Percentiles rank a stretch among this genome's conserved stretches.
Evolutionary conservation across 2,329 filamentous ascomycete species (phyloP).

Genomic region (Clarireedia hainanense): DNA sequence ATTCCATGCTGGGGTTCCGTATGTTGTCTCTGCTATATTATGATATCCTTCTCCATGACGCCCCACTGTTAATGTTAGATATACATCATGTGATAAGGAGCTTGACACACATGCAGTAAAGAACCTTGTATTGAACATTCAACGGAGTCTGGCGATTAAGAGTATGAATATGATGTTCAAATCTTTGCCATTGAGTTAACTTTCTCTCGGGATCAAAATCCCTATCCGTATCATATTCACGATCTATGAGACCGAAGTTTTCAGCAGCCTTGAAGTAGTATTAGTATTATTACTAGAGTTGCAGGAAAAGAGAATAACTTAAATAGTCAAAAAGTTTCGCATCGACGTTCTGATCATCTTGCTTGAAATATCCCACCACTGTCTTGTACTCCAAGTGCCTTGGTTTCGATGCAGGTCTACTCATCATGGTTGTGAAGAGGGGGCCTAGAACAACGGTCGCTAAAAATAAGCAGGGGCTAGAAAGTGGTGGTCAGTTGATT

Average conservation of each 20-base stretch:
- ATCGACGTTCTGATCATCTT: slow-evolving; percentile 52
- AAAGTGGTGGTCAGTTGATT: neutral
- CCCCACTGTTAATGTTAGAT: slow-evolving; percentile 36
- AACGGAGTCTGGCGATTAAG: slow-evolving; percentile 41
- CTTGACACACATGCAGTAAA: slow-evolving; percentile 37
- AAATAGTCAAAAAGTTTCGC: slow-evolving; percentile 58
- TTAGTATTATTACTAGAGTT: neutral
- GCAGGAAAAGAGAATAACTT: slow-evolving; percentile 35
- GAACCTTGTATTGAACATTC: slow-evolving; percentile 52
- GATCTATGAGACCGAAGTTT: slow-evolving; percentile 59
- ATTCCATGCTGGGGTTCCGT: slow-evolving; percentile 63
- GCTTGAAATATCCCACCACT: slow-evolving; percentile 55
- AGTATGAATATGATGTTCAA: slow-evolving; percentile 46
- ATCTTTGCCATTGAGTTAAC: slow-evolving; percentile 56
- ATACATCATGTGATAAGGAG: neutral
- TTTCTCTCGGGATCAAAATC: slow-evolving; percentile 33
- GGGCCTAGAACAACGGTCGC: slow-evolving; percentile 18
- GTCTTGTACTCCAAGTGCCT: slow-evolving; percentile 43
- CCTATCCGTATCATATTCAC: slow-evolving; percentile 48
- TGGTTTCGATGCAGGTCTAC: slow-evolving; percentile 10
- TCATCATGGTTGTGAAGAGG: slow-evolving; percentile 19
- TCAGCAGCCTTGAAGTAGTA: slow-evolving; percentile 38
- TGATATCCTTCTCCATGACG: slow-evolving; percentile 64
- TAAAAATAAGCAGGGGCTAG: slow-evolving; percentile 22
- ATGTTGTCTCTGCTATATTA: slow-evolving; percentile 56